Percentiles rank a stretch among this genome's conserved stretches.
These are phyloP conservation scores for Zychaea mexicana DNA, from an alignment of 371 early-diverging fungal species.

Conservation along the genomic window DNA sequence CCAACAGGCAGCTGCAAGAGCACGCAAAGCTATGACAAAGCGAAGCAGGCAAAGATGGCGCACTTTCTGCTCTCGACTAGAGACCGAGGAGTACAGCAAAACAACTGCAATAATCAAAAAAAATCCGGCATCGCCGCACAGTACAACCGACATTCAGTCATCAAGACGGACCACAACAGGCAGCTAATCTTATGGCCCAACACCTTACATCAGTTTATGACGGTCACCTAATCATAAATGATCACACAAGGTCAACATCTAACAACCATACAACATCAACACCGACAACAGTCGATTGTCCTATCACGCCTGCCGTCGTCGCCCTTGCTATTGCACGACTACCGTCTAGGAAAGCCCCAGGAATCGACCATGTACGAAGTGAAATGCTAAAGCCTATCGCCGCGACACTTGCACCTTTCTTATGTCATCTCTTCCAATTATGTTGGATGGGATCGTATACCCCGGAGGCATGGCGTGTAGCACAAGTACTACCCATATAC, in stretches of 20 bases:
- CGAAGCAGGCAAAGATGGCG: neutral
- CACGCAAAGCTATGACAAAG: neutral
- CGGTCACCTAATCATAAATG: neutral
- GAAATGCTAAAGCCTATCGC: conserved; percentile 27
- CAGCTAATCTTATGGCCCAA: neutral
- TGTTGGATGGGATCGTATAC: conserved; percentile 14
- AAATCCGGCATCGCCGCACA: neutral
- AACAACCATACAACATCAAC: neutral
- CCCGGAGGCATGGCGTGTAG: conserved; percentile 9
- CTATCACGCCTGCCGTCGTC: neutral
- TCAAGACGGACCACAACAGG: conserved; percentile 7
- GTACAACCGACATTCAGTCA: neutral
- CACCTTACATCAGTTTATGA: conserved; percentile 3
- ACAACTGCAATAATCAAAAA: neutral
- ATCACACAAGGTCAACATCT: neutral
- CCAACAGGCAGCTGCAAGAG: neutral
- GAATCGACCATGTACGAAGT: conserved; percentile 16
- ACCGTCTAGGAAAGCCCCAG: conserved; percentile 23
- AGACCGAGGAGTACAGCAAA: neutral
- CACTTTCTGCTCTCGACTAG: neutral
- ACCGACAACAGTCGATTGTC: neutral
- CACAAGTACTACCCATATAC: conserved; percentile 19
- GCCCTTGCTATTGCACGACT: neutral
- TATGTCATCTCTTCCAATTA: neutral
- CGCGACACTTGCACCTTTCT: neutral